Evolutionary conservation across 441 rosid species (phyloP).

Genomic region (Populus hybrid): DNA sequence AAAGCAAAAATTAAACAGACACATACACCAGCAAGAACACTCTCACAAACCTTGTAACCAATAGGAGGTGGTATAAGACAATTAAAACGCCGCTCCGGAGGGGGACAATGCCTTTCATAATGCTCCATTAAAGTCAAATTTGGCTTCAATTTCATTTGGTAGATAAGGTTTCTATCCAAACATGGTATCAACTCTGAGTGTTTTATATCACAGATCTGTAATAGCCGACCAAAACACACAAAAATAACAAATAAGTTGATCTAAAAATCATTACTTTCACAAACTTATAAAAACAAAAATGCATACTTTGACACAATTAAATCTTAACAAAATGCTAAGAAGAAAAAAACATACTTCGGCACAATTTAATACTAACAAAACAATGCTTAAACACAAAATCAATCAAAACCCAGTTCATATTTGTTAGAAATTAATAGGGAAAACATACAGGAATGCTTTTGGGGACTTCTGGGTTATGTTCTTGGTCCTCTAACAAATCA

Average conservation of each 20-base stretch:
- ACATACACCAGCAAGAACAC: background rate
- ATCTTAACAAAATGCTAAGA: no score
- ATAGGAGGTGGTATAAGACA: slow-evolving; percentile 83
- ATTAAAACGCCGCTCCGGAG: slow-evolving; percentile 76
- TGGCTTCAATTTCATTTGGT: slow-evolving; percentile 72
- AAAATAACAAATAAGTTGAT: background rate
- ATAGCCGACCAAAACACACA: slow-evolving; percentile 8
- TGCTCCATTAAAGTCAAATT: slow-evolving; percentile 90
- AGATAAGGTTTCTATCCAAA: slow-evolving; percentile 75
- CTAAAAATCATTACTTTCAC: background rate
- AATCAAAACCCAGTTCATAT: background rate
- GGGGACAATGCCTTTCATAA: slow-evolving; percentile 92
- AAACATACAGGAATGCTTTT: slow-evolving; percentile 63
- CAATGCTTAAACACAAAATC: background rate
- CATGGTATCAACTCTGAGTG: slow-evolving; percentile 92
- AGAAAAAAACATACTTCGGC: no score
- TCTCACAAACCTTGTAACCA: slow-evolving; percentile 71
- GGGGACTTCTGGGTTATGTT: slow-evolving; percentile 39
- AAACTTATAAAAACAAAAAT: no score
- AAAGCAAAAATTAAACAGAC: slow-evolving; percentile 9
- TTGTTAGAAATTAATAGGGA: background rate
- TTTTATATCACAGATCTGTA: slow-evolving; percentile 70
- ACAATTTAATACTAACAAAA: no score
- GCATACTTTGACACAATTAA: no score
- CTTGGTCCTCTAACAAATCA: slow-evolving; percentile 33